Evolutionary conservation across 148 eudicot species (phyloP).

Genomic region (Rhododendron griersonianum): DNA sequence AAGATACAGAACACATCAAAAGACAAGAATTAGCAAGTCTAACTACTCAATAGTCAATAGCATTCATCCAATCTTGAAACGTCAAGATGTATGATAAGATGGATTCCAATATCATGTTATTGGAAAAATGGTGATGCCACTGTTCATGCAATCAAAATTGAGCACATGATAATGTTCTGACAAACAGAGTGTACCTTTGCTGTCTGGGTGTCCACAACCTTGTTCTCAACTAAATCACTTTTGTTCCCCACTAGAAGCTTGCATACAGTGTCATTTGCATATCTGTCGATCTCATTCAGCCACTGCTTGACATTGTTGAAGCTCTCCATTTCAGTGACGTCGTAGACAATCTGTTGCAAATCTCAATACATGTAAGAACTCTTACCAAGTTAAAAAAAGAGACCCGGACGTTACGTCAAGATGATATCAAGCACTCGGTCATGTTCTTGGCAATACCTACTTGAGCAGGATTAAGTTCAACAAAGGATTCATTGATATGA

Average conservation of each 20-base stretch:
- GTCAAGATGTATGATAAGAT: neutral
- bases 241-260: slow-evolving; percentile 96
- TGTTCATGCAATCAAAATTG: neutral
- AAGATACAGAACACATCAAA: neutral
- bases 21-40: slow-evolving; percentile 4
- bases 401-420: neutral
- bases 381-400: neutral
- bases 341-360: slow-evolving; percentile 75
- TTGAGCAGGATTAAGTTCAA: neutral
- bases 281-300: slow-evolving; percentile 89
- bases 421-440: neutral
- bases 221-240: slow-evolving; percentile 85
- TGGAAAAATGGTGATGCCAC: neutral
- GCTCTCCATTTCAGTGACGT: slow-evolving; percentile 98
- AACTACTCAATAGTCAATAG: neutral
- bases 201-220: slow-evolving; percentile 74
- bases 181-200: slow-evolving; percentile 48
- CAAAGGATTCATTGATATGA: neutral
- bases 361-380: slow-evolving; percentile 7
- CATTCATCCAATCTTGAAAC: neutral
- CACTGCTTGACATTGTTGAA: slow-evolving; percentile 98
- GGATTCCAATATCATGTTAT: neutral
- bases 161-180: neutral
- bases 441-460: neutral
- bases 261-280: slow-evolving; percentile 87